A percentile compares a stretch with the other conserved stretches of the same genome.
These are phyloP conservation scores for Zygoascus sp. DNA, from an alignment of 1,139 yeast species.

Conservation along the genomic window DNA sequence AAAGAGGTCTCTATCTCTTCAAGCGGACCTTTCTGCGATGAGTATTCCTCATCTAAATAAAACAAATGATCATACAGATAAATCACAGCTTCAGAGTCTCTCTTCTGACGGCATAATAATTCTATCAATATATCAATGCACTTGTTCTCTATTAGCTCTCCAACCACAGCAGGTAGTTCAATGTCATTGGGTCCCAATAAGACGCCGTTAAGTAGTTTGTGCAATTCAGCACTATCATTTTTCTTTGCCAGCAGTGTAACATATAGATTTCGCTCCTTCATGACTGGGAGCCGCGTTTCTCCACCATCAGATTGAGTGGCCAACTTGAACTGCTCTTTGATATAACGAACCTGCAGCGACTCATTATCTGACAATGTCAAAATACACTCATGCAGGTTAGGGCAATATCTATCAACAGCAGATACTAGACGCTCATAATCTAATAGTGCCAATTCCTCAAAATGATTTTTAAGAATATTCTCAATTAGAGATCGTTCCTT, in stretches of 20 bases:
- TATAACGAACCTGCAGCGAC: constrained; percentile 25
- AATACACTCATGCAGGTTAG: constrained; percentile 27
- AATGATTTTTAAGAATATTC: constrained; percentile 20
- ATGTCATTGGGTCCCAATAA: constrained; percentile 29
- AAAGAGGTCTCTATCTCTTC: constrained; percentile 11
- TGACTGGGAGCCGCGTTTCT: constrained; percentile 22
- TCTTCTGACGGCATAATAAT: constrained; percentile 27
- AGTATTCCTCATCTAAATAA: constrained; percentile 21
- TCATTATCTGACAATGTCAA: constrained; percentile 20
- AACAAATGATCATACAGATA: constrained; percentile 30
- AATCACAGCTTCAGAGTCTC: constrained; percentile 34
- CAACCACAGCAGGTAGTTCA: constrained; percentile 32
- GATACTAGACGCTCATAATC: constrained; percentile 23
- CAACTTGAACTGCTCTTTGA: constrained; percentile 22
- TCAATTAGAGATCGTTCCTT: constrained; percentile 24
- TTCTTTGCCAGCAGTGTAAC: constrained; percentile 27
- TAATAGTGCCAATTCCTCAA: constrained; percentile 20
- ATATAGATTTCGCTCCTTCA: constrained; percentile 27
- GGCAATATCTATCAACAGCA: constrained; percentile 22
- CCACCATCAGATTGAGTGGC: constrained; percentile 15
- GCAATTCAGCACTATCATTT: constrained; percentile 20
- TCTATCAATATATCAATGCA: constrained; percentile 31
- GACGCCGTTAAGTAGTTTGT: constrained; percentile 21
- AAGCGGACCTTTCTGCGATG: constrained; percentile 1
- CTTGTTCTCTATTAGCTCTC: constrained; percentile 26